These are phyloP conservation scores for Chrysoporthe austroafricana DNA, from an alignment of 2,329 filamentous ascomycete species.

Conservation along the genomic window DNA sequence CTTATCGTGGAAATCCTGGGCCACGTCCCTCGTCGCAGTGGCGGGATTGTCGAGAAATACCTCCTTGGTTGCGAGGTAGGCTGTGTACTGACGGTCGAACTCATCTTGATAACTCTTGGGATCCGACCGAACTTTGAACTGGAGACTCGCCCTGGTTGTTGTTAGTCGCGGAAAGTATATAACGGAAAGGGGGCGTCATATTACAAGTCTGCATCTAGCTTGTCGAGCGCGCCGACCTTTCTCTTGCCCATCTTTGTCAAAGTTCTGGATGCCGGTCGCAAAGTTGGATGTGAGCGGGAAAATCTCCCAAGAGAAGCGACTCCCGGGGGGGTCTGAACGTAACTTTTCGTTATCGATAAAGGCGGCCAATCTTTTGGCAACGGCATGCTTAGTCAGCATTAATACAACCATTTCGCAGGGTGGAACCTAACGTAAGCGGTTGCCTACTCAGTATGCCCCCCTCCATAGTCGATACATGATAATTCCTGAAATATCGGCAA, in stretches of 20 bases:
- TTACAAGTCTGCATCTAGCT: constrained; percentile 84
- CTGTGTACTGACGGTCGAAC: constrained; percentile 83
- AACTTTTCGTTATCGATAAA: constrained; percentile 20
- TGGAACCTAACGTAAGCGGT: too few relatives aligned
- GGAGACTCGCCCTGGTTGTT: constrained; percentile 65
- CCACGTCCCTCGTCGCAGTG: constrained; percentile 74
- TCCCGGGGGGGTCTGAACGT: background rate
- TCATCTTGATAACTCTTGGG: constrained; percentile 86
- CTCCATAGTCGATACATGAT: too few relatives aligned
- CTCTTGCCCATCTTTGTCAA: constrained; percentile 73
- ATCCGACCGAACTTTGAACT: constrained; percentile 89
- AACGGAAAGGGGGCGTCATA: background rate
- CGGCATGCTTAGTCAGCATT: background rate
- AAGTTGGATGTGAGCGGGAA: background rate
- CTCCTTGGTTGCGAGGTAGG: constrained; percentile 89
- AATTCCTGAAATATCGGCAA: too few relatives aligned
- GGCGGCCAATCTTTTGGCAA: background rate
- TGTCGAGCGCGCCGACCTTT: constrained; percentile 90
- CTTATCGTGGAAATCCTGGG: constrained; percentile 85
- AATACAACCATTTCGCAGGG: too few relatives aligned
- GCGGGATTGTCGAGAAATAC: constrained; percentile 87
- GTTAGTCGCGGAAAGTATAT: constrained; percentile 44
- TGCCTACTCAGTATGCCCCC: too few relatives aligned
- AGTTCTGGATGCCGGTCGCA: too few relatives aligned
- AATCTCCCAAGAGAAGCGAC: constrained; percentile 10